Evolutionary conservation across 805 yeast species (phyloP).

Genomic region (Candida vaughaniae): DNA sequence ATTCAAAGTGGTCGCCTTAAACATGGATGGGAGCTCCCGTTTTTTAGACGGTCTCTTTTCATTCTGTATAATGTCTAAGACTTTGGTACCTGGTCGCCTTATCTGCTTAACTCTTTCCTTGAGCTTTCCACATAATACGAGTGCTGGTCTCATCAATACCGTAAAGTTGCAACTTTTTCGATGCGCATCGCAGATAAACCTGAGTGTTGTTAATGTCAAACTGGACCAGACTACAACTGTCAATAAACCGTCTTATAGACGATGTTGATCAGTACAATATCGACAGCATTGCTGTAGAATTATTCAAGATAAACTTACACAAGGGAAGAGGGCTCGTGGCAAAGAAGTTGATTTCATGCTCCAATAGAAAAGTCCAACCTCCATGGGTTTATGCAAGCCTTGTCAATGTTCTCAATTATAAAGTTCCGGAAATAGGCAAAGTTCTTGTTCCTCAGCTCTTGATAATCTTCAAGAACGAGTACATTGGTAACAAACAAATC

Average conservation of each 20-base stretch:
- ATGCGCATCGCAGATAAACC: slow-evolving; percentile 7
- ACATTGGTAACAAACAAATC: slow-evolving; percentile 40
- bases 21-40: slow-evolving; percentile 1
- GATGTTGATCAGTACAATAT: slow-evolving; percentile 48
- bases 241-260: slow-evolving; percentile 49
- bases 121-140: not conserved
- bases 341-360: slow-evolving; percentile 38
- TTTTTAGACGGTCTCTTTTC: not conserved
- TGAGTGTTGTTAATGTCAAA: too few relatives aligned
- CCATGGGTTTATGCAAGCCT: slow-evolving; percentile 57
- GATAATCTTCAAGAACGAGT: slow-evolving; percentile 56
- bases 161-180: not conserved
- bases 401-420: slow-evolving; percentile 59
- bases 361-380: slow-evolving; percentile 21
- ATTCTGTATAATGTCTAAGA: not conserved
- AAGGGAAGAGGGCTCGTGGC: slow-evolving; percentile 63
- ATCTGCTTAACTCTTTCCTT: slow-evolving; percentile 2
- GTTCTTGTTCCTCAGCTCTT: slow-evolving; percentile 53
- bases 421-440: slow-evolving; percentile 68
- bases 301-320: slow-evolving; percentile 57
- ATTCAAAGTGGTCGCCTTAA: slow-evolving; percentile 10
- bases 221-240: slow-evolving; percentile 57
- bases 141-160: not conserved
- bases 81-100: slow-evolving; percentile 1
- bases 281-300: slow-evolving; percentile 43